A percentile compares a stretch with the other conserved stretches of the same genome.
Conservation (phyloP, 2,329 filamentous ascomycete genomes). For the Aspergillus ochraceoroseus region DNA sequence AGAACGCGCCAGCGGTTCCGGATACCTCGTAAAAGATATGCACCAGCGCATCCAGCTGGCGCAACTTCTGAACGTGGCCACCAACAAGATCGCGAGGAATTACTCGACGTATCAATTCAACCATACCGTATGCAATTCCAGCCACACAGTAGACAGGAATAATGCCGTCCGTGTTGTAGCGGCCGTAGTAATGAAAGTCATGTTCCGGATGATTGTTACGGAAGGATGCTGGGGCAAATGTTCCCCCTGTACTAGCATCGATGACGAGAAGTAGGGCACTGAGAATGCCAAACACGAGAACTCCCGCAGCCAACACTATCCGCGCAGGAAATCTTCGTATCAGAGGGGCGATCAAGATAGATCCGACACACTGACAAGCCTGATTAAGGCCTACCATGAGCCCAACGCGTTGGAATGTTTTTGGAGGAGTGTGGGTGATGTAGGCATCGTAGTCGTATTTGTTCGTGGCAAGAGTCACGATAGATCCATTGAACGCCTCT, state of each 20-base stretch:
- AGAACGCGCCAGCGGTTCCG: slow-evolving; percentile 16
- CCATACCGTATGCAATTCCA: slow-evolving; percentile 18
- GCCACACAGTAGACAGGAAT: slow-evolving; percentile 18
- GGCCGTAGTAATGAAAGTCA: slow-evolving; percentile 19
- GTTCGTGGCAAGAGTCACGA: slow-evolving; percentile 17
- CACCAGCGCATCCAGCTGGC: slow-evolving; percentile 16
- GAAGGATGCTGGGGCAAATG: slow-evolving; percentile 12
- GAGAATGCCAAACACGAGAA: slow-evolving; percentile 15
- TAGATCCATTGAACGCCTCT: slow-evolving; percentile 18
- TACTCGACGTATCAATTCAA: slow-evolving; percentile 18
- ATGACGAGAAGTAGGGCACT: slow-evolving; percentile 18
- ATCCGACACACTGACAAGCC: slow-evolving; percentile 18
- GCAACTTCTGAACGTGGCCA: slow-evolving; percentile 16
- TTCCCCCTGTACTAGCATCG: slow-evolving; percentile 17
- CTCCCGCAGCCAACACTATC: slow-evolving; percentile 12
- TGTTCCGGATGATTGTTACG: slow-evolving; percentile 12
- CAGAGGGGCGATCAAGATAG: slow-evolving; percentile 18
- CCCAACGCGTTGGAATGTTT: slow-evolving; percentile 20
- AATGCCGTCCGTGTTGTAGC: slow-evolving; percentile 16
- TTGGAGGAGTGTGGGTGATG: slow-evolving; percentile 8
- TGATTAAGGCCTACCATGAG: slow-evolving; percentile 19
- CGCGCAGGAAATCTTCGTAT: slow-evolving; percentile 17
- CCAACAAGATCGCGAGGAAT: slow-evolving; percentile 17
- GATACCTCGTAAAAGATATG: slow-evolving; percentile 17
- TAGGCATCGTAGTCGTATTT: slow-evolving; percentile 19